These are phyloP conservation scores for Selaginella tamariscina DNA, from an alignment of 75 land plant species.

Conservation along the genomic window DNA sequence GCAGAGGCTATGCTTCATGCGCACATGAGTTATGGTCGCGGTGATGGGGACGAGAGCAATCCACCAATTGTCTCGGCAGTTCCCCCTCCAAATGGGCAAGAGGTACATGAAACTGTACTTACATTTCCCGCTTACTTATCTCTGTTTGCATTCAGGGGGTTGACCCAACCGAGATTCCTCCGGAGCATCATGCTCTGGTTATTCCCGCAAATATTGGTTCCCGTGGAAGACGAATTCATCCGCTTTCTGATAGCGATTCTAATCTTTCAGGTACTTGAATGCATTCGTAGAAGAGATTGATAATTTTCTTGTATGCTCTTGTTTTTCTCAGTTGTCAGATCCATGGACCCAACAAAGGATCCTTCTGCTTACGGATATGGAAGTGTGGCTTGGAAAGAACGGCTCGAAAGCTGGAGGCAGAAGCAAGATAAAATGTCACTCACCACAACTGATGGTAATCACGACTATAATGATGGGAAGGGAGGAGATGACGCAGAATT, in stretches of 20 bases:
- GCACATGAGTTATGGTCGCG: slow-evolving; percentile 16
- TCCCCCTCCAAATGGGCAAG: slow-evolving; percentile 69
- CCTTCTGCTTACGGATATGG: slow-evolving; percentile 93
- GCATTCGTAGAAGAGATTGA: background rate
- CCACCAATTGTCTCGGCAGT: slow-evolving; percentile 38
- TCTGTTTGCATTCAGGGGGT: slow-evolving; percentile 20
- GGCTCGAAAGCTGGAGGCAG: slow-evolving; percentile 75
- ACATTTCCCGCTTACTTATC: background rate
- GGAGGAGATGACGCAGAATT: slow-evolving; percentile 56
- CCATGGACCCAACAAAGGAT: slow-evolving; percentile 91
- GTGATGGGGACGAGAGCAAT: slow-evolving; percentile 93
- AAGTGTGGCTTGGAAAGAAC: slow-evolving; percentile 93
- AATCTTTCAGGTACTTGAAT: slow-evolving; percentile 42
- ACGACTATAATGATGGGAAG: slow-evolving; percentile 26
- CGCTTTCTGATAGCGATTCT: slow-evolving; percentile 40
- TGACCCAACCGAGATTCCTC: slow-evolving; percentile 47
- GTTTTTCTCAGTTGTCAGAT: slow-evolving; percentile 41
- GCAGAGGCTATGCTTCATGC: slow-evolving; percentile 14
- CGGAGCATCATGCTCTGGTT: slow-evolving; percentile 77
- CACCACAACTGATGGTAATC: slow-evolving; percentile 41
- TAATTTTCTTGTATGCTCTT: background rate
- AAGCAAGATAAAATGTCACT: slow-evolving; percentile 65
- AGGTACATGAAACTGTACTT: slow-evolving; percentile 27
- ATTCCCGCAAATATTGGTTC: slow-evolving; percentile 48
- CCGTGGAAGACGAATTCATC: slow-evolving; percentile 59